phyloP scores from a whole-genome alignment of 257 asterid genomes.

The Lithospermum erythrorhizon region DNA sequence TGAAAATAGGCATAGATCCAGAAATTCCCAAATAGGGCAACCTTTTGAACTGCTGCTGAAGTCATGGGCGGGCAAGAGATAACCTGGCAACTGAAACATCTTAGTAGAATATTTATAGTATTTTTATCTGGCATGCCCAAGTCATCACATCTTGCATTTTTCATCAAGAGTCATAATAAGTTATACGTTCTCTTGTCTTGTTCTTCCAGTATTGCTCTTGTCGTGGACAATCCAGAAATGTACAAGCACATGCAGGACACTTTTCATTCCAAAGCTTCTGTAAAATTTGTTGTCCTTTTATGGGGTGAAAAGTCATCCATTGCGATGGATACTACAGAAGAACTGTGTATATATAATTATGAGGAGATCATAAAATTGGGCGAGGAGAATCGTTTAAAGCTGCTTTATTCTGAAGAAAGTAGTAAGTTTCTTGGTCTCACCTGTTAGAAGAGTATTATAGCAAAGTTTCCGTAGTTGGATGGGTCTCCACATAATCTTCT shows the following conservation, averaged over 20 bases:
- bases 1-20: too few relatives aligned
- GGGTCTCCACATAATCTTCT: too few relatives aligned
- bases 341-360: slow-evolving; percentile 49
- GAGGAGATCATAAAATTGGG: slow-evolving; percentile 66
- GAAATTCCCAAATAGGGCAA: too few relatives aligned
- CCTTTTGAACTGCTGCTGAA: too few relatives aligned
- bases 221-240: slow-evolving; percentile 68
- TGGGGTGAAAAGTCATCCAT: slow-evolving; percentile 84
- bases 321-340: slow-evolving; percentile 22
- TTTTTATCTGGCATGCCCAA: too few relatives aligned
- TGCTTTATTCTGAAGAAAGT: slow-evolving; percentile 50
- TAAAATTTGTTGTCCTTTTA: slow-evolving; percentile 55
- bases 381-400: slow-evolving; percentile 34
- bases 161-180: slow-evolving; percentile 8
- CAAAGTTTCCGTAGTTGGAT: background rate
- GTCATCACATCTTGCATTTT: background rate
- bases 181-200: slow-evolving; percentile 11
- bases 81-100: too few relatives aligned
- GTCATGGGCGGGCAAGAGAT: too few relatives aligned
- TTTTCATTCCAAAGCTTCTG: slow-evolving; percentile 36
- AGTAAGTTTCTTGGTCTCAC: slow-evolving; percentile 36
- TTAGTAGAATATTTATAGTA: too few relatives aligned
- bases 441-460: slow-evolving; percentile 3
- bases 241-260: slow-evolving; percentile 37
- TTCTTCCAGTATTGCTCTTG: slow-evolving; percentile 65